phyloP scores from a whole-genome alignment of 208 protist species.

The Acanthamoeba culbertsoni region DNA sequence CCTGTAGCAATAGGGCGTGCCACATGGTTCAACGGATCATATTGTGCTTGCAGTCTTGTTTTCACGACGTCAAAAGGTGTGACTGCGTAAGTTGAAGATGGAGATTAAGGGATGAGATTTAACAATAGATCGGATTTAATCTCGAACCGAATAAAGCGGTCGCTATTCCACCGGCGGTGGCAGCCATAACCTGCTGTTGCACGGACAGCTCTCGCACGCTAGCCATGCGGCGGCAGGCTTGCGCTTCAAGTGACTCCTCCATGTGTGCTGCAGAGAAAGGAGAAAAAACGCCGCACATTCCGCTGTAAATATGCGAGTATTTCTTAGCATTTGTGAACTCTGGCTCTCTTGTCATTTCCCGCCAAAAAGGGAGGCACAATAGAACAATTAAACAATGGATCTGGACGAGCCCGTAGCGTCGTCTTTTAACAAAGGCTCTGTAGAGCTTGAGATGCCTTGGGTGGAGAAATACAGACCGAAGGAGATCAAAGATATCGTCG shows the following conservation, averaged over 20 bases:
- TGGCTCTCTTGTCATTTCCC: no score
- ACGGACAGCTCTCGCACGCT: not conserved
- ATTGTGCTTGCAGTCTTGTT: slow-evolving; percentile 66
- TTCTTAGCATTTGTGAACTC: no score
- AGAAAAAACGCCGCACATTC: no score
- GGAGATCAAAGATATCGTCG: slow-evolving; percentile 95
- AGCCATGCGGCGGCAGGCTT: not conserved
- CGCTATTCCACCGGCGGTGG: not conserved
- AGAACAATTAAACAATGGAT: not conserved
- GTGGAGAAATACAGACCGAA: slow-evolving; percentile 98
- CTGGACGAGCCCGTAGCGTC: not conserved
- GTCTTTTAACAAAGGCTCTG: not conserved
- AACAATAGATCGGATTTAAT: not conserved
- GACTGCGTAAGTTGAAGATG: not conserved
- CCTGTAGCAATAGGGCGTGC: not conserved
- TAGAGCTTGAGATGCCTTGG: slow-evolving; percentile 87
- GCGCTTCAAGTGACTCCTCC: not conserved
- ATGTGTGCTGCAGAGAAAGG: no score
- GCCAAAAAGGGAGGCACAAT: no score
- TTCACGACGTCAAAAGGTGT: slow-evolving; percentile 74
- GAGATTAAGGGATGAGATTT: not conserved
- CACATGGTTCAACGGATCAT: not conserved
- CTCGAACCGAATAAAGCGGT: not conserved
- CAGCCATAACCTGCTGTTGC: not conserved
- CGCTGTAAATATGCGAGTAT: no score